Conservation (phyloP, 2,329 filamentous ascomycete species). For the Botryotinia narcissicola region DNA sequence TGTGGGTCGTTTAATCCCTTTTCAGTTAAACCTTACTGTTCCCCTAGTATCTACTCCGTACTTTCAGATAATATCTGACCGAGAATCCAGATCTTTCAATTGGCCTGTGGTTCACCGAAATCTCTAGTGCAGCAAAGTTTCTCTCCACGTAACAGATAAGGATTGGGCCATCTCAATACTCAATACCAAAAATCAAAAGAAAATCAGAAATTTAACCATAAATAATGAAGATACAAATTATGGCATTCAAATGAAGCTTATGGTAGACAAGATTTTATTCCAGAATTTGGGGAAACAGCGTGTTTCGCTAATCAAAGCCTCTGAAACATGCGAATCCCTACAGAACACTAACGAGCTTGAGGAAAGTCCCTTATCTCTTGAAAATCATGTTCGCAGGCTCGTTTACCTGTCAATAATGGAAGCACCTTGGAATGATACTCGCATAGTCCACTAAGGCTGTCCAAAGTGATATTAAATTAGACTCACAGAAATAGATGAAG, state of each 20-base stretch:
- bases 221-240: not conserved
- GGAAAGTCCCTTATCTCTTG: not conserved
- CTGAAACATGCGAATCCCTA: not conserved
- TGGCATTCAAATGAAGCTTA: not conserved
- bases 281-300: not conserved
- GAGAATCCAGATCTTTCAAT: not conserved
- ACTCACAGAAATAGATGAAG: not conserved
- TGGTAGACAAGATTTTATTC: not conserved
- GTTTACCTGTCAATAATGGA: not conserved
- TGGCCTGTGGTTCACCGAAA: not conserved
- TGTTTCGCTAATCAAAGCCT: not conserved
- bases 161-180: not conserved
- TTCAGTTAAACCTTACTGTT: not conserved
- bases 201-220: not conserved
- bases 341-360: not conserved
- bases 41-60: not conserved
- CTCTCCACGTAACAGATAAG: not conserved
- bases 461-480: not conserved
- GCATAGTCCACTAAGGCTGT: not conserved
- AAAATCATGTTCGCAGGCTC: not conserved
- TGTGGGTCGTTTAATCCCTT: not conserved
- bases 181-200: not conserved
- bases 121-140: not conserved
- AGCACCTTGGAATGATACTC: not conserved
- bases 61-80: not conserved